Base-by-base conservation (phyloP, 164 flowering plant species). In the Santalum album region DNA sequence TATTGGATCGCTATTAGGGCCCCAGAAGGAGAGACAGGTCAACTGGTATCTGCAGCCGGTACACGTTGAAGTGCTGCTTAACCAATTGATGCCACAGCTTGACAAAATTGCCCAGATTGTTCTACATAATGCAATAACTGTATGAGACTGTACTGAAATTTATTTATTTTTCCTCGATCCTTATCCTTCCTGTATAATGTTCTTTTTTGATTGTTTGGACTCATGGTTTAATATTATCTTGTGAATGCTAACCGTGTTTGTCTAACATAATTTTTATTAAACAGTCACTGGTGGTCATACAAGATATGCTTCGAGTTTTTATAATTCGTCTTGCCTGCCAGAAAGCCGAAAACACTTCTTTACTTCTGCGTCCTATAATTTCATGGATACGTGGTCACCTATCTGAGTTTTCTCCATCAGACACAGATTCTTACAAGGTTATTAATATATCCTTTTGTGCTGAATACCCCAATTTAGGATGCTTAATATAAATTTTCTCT, bases 251-350 rank as follows among this genome's bases (percentile, higher is more conserved):
- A 16, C 20, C 20, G n/a, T 24, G 18, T 45, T 42, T 12, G 21
- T 46, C 6, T 22, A 57, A 29, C 42, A 12, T 20, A 0, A 49
- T 61, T 52, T 7, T 43, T 59, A 52, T 57, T 40, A 7, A 32
- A 26, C 81, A 92, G 99, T 75, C 85, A 56, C 70, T 87, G 79
- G 81, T 77, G 10, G 96, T 83, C 56, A 71, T 89, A 43, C 96
- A 85, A 77, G 99, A 92, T 65, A 76, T 89, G 90, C 86, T 92
- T 55, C 78, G 97, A 51, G 80, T 89, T 48, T 71, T 92, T 56
- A 74, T 89, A 40, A 49, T 85, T 53, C 96, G 99, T 3, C 64
- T 89, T 63, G 86, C 91, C 39, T 71, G 74, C 65, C 84, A 75
- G 56, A 80, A 75, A 49, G 40, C 64, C 55, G 88, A 80, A 48